Conservation (phyloP, 1,139 yeast species). For the Hyphopichia buzzinii region DNA sequence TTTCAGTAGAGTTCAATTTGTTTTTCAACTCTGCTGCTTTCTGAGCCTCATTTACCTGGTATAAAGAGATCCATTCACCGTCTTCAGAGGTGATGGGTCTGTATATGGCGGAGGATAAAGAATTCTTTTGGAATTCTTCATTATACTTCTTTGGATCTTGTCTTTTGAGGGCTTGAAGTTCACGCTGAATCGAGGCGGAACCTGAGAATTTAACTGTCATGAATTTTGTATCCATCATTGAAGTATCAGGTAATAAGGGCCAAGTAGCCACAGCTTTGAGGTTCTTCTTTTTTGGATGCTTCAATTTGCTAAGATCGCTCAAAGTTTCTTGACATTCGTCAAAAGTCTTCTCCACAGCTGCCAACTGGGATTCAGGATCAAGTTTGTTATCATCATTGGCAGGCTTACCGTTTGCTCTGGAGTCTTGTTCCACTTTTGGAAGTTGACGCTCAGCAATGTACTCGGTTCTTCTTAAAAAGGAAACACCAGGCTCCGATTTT, state of each 20-base stretch:
- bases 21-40: conserved; percentile 37
- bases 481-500: conserved; percentile 62
- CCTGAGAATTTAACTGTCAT: conserved; percentile 74
- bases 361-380: conserved; percentile 64
- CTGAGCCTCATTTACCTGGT: conserved; percentile 32
- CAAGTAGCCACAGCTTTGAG: conserved; percentile 75
- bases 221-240: conserved; percentile 78
- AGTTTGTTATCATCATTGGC: conserved; percentile 30
- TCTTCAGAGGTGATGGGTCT: conserved; percentile 72
- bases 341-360: conserved; percentile 75
- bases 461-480: conserved; percentile 91
- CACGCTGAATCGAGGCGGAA: conserved; percentile 62
- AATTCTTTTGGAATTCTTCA: conserved; percentile 39
- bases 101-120: conserved; percentile 64
- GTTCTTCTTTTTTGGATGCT: conserved; percentile 76
- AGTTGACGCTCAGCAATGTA: conserved; percentile 59
- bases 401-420: conserved; percentile 11
- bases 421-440: conserved; percentile 14
- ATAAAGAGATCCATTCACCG: conserved; percentile 83
- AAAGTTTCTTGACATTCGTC: conserved; percentile 54
- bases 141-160: conserved; percentile 38
- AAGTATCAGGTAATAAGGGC: conserved; percentile 86
- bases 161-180: conserved; percentile 30
- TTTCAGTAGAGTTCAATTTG: conserved; percentile 49
- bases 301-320: conserved; percentile 41